phyloP scores from a whole-genome alignment of 768 basidiomycete species.

The Tricholoma matsutake region DNA sequence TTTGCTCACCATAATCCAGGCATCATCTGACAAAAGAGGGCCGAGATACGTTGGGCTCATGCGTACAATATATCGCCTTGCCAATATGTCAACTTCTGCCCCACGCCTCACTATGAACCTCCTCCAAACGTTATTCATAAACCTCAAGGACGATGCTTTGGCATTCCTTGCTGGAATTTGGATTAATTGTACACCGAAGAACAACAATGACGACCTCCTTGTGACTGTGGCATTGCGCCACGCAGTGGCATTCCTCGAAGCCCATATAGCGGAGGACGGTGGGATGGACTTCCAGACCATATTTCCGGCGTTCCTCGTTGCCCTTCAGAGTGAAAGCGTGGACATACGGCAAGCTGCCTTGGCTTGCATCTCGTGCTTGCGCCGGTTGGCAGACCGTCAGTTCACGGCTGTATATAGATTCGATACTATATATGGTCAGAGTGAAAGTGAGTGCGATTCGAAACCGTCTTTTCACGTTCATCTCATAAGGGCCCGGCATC shows the following conservation, averaged over 20 bases:
- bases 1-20: slow-evolving; percentile 4
- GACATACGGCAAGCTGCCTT: slow-evolving; percentile 49
- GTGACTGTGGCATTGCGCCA: slow-evolving; percentile 66
- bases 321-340: slow-evolving; percentile 45
- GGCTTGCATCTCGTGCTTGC: slow-evolving; percentile 51
- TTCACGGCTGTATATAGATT: slow-evolving; percentile 64
- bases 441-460: slow-evolving; percentile 42
- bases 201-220: slow-evolving; percentile 28
- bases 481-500: neutral
- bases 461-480: slow-evolving; percentile 2
- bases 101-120: slow-evolving; percentile 52
- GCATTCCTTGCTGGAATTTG: slow-evolving; percentile 80
- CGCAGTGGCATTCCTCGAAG: slow-evolving; percentile 75
- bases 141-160: slow-evolving; percentile 66
- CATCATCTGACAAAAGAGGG: slow-evolving; percentile 19
- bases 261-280: slow-evolving; percentile 52
- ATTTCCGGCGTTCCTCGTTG: slow-evolving; percentile 64
- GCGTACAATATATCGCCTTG: slow-evolving; percentile 62
- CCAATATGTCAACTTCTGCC: slow-evolving; percentile 51
- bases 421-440: slow-evolving; percentile 68
- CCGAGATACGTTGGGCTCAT: slow-evolving; percentile 56
- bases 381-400: slow-evolving; percentile 37
- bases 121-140: slow-evolving; percentile 63
- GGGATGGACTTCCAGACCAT: slow-evolving; percentile 79
- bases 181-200: slow-evolving; percentile 29